Base-by-base conservation (phyloP, 768 basidiomycete species). In the Fomitopsis pulvina region DNA sequence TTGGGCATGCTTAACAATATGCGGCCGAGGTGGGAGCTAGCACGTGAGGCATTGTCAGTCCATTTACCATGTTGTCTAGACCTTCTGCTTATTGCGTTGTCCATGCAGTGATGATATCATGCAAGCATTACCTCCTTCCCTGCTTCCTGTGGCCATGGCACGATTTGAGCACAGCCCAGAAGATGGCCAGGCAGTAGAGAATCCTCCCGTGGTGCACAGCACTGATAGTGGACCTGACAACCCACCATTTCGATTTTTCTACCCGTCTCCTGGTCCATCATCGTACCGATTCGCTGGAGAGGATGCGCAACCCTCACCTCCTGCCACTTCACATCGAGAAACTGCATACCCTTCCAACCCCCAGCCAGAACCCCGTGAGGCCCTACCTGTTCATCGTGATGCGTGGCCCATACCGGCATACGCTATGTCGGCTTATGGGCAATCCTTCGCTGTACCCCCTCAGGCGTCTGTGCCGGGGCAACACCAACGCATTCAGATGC, bases 31-130 rank as follows among this genome's bases (percentile, higher is more conserved):
- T 57, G 56, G 59, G 56, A 60, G 38, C 42, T 60, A 2, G 59
- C 59, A 0, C 48, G 52, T 14, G 53, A 55, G 42, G 54, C 54
- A 32, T 51, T 53, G 59, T 60, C 29, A 57, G 56, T 56, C 21
- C 27, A 5, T 27, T 39, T 16, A 45, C 29, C 26, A 28, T 30
- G 25, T 29, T 32, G 26, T 27, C n/a, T 27, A 2, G 14, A 20
- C 12, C 30, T 18, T 24, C 9, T 37, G 20, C 9, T 28, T 18
- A 28, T 45, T 51, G 34, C 43, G 27, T 34, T 32, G 28, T 18
- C 7, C 11, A 22, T 24, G 2, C 2, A 59, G 57, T 26, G 51
- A 54, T 22, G 52, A 59, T 27, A 52, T 59, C 28, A 54, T 45
- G 52, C 48, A 52, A 28, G 49, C 55, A 10, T 45, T 59, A 1